A percentile compares a stretch with the other conserved stretches of the same genome.
These are phyloP conservation scores for Saturnispora gosingensis DNA, from an alignment of 805 yeast species.

Conservation along the genomic window DNA sequence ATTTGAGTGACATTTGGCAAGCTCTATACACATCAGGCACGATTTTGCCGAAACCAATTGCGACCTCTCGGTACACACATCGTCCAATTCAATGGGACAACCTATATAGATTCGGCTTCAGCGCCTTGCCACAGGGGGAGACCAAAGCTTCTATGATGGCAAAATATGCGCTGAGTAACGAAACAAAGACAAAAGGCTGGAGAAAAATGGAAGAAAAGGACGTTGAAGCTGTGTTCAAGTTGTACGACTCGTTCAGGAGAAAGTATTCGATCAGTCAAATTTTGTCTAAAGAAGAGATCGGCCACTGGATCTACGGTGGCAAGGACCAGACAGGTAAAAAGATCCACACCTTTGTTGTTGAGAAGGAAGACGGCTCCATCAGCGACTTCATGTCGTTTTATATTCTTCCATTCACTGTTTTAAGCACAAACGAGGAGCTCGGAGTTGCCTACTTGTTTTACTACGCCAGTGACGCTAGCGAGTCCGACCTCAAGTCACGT, in stretches of 20 bases:
- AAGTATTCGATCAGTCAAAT: conserved; percentile 67
- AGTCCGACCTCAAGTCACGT: conserved; percentile 21
- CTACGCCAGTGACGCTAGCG: conserved; percentile 57
- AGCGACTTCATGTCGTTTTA: conserved; percentile 90
- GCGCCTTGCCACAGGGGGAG: conserved; percentile 62
- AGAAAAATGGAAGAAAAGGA: conserved; percentile 53
- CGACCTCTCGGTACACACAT: conserved; percentile 84
- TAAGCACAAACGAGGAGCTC: conserved; percentile 60
- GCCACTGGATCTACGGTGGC: conserved; percentile 73
- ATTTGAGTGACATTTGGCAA: conserved; percentile 81
- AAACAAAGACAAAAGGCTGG: conserved; percentile 43
- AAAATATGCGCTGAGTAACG: conserved; percentile 45
- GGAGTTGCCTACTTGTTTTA: conserved; percentile 86
- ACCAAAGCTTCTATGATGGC: conserved; percentile 63
- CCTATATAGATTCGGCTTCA: conserved; percentile 82
- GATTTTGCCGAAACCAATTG: conserved; percentile 84
- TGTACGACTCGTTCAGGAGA: conserved; percentile 54
- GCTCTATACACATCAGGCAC: conserved; percentile 93
- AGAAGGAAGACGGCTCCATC: conserved; percentile 45
- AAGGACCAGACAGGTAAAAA: conserved; percentile 35
- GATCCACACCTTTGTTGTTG: conserved; percentile 72
- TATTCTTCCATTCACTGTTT: conserved; percentile 76
- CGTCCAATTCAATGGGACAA: conserved; percentile 91
- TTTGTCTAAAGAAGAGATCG: conserved; percentile 55
- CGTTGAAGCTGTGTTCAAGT: conserved; percentile 48